Evolutionary conservation across 306 rosid species (phyloP), one percentile per base, ranked within the genome.

Genomic region (Corylus heterophylla): DNA sequence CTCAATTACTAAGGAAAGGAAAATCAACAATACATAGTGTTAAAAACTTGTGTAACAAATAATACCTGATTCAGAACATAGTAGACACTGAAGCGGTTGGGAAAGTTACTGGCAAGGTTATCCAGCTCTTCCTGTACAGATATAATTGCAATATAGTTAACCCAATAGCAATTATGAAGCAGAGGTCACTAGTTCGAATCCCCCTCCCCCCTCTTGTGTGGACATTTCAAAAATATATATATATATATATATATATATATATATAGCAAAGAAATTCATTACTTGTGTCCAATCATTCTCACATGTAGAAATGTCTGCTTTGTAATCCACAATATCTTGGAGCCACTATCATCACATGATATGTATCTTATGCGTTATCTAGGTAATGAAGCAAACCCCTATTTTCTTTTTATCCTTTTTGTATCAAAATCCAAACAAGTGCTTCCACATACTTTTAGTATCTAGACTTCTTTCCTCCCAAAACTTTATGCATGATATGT

Each of bases 21-120:
- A 67, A 44, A 67, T 68, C 48, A 18, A 20, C 27, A 68, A 17
- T 10, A 66, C 25, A 35, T 17, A 13, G 12, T 39, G 29, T 18
- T 22, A 16, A 14, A 35, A 6, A 29, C 29, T 5, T 13, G 39
- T 27, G 44, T 62, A 29, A 64, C 12, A n/a, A 48, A 48, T 12
- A 13, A 49, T 80, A 82, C 88, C 88, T 85, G 81, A 82, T 85
- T 82, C 55, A 82, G 68, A 61, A 85, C 86, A 68, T 85, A 85
- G 71, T 78, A 73, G 75, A 79, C 54, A 3, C 69, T 75, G 80
- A 82, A 78, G 56, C 84, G 86, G 77, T 22, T 31, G 16, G 86
- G 86, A 47, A 79, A 85, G 64, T 42, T 82, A 58, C 7, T 11
- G 1, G 67, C 81, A 12, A 85, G 79, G 47, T 51, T 59, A 76